Evolutionary conservation across 2,329 filamentous ascomycete species (phyloP).

Genomic region (Colletotrichum gloeosporioides): DNA sequence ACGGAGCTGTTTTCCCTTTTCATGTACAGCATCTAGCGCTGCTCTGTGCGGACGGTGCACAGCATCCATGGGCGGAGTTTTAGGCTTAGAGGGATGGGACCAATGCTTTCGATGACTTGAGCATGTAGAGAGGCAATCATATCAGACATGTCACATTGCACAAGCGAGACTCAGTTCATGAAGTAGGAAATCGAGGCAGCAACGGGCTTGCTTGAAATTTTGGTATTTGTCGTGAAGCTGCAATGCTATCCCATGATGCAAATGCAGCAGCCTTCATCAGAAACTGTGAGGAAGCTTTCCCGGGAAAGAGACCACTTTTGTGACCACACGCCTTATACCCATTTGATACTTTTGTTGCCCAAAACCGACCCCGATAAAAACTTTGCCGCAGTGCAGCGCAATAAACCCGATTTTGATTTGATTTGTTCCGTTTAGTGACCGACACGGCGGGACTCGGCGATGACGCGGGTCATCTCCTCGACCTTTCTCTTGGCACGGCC

Average conservation of each 20-base stretch:
- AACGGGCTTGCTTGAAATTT: conserved; percentile 25
- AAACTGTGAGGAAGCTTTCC: conserved; percentile 33
- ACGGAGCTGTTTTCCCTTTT: conserved; percentile 28
- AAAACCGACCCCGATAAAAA: conserved; percentile 2
- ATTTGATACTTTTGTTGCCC: conserved; percentile 32
- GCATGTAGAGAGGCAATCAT: not conserved
- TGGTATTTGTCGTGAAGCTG: conserved; percentile 40
- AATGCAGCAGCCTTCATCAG: conserved; percentile 30
- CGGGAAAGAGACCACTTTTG: conserved; percentile 28
- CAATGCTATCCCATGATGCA: conserved; percentile 33
- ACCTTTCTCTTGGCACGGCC: conserved; percentile 99
- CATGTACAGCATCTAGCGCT: conserved; percentile 24
- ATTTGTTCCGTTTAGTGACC: conserved; percentile 61
- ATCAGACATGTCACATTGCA: not conserved
- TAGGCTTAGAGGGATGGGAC: not conserved
- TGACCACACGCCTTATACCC: conserved; percentile 40
- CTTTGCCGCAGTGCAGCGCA: not conserved
- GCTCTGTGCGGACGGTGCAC: not conserved
- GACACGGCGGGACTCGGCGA: conserved; percentile 86
- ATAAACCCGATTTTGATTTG: not conserved
- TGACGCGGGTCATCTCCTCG: conserved; percentile 97
- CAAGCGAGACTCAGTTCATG: not conserved
- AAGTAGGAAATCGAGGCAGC: not conserved
- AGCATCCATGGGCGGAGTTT: not conserved
- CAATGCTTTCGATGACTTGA: not conserved